A percentile compares a stretch with the other conserved stretches of the same genome.
Conservation (phyloP, 2,329 filamentous ascomycete genomes). For the Alternaria gansuensis region DNA sequence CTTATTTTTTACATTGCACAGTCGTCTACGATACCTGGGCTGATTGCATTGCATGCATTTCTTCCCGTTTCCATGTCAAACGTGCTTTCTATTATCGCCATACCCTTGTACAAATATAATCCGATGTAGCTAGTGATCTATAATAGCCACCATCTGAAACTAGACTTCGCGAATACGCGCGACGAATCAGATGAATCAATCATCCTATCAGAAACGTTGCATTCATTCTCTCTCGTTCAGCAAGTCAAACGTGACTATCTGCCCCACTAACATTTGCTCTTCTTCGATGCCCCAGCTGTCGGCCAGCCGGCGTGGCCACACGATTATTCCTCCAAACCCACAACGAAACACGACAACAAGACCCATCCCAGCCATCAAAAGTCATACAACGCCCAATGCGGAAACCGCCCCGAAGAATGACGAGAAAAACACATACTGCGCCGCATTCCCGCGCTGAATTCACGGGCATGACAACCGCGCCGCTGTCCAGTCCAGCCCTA, state of each 20-base stretch:
- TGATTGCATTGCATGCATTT: conserved; percentile 9
- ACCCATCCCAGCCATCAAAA: not conserved
- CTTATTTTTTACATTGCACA: not conserved
- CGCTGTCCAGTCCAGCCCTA: not conserved
- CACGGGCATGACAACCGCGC: conserved; percentile 1
- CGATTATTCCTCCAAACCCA: not conserved
- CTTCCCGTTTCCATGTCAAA: conserved; percentile 8
- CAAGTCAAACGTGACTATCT: not conserved
- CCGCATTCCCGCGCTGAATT: not conserved
- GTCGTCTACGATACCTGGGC: conserved; percentile 14
- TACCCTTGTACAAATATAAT: conserved; percentile 31
- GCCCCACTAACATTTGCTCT: not conserved
- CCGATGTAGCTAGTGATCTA: conserved; percentile 7
- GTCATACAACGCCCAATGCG: not conserved
- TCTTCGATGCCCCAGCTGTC: not conserved
- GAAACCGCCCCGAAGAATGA: not conserved
- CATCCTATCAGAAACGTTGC: not conserved
- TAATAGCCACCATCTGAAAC: conserved; percentile 1
- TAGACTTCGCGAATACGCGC: conserved; percentile 2
- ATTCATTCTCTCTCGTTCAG: not conserved
- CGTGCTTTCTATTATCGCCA: conserved; percentile 3
- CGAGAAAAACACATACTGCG: not conserved
- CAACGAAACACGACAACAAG: conserved; percentile 3
- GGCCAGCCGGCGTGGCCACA: not conserved
- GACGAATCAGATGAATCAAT: conserved; percentile 8